phyloP scores from a whole-genome alignment of 192 early-diverging fungal genomes.

The Entophlyctis luteolus region DNA sequence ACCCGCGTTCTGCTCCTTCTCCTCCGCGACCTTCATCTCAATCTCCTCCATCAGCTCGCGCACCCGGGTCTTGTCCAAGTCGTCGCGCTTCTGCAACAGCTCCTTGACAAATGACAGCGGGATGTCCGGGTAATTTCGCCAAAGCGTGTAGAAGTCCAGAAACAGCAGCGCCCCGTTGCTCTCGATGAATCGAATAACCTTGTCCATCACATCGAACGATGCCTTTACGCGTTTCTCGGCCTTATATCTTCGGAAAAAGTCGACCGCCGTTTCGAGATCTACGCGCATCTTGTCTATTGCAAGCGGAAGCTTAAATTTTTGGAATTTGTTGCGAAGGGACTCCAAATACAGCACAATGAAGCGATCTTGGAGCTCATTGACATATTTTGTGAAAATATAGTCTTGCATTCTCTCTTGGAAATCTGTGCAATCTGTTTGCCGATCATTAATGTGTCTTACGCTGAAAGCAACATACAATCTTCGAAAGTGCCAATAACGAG shows the following conservation, averaged over 20 bases:
- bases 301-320: constrained; percentile 66
- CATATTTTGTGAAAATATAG: constrained; percentile 82
- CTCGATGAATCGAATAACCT: constrained; percentile 75
- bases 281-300: constrained; percentile 66
- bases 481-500: constrained; percentile 88
- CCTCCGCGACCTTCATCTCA: constrained; percentile 61
- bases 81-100: constrained; percentile 80
- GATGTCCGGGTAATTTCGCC: constrained; percentile 86
- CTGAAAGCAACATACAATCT: constrained; percentile 54
- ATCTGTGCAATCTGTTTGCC: constrained; percentile 67
- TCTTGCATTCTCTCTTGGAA: constrained; percentile 82
- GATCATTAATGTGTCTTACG: not conserved
- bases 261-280: constrained; percentile 69
- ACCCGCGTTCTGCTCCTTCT: constrained; percentile 14
- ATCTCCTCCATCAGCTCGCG: constrained; percentile 86
- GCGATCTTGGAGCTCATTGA: constrained; percentile 81
- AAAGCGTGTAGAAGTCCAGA: constrained; percentile 86
- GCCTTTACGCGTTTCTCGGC: constrained; percentile 65
- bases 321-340: constrained; percentile 71
- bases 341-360: constrained; percentile 84
- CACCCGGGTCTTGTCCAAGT: constrained; percentile 78
- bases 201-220: constrained; percentile 78
- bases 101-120: constrained; percentile 91
- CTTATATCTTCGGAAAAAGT: constrained; percentile 77
- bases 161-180: constrained; percentile 78